Percentiles rank a stretch among this genome's conserved stretches.
These are phyloP conservation scores for Tolypocladium amazonense DNA, from an alignment of 2,329 filamentous ascomycete genomes.

Conservation along the genomic window DNA sequence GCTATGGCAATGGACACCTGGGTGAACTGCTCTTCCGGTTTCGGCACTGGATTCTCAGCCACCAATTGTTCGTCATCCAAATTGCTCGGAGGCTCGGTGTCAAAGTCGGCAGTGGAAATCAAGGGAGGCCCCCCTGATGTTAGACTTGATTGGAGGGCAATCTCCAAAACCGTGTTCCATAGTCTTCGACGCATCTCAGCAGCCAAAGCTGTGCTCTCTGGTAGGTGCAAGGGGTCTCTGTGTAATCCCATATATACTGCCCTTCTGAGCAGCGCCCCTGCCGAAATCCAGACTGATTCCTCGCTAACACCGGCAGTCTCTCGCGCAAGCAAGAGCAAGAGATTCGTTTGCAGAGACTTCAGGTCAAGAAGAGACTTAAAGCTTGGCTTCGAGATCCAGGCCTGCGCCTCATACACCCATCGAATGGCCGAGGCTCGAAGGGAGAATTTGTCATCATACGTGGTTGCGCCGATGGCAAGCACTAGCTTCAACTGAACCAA, in stretches of 20 bases:
- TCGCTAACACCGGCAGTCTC: constrained; percentile 24
- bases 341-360: constrained; percentile 33
- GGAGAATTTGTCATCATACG: constrained; percentile 38
- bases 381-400: constrained; percentile 41
- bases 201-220: constrained; percentile 21
- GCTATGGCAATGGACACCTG: constrained; percentile 27
- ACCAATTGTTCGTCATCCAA: constrained; percentile 38
- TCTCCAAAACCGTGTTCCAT: constrained; percentile 42
- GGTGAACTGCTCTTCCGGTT: constrained; percentile 22
- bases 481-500: constrained; percentile 47
- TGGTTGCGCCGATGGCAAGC: constrained; percentile 42
- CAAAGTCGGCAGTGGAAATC: constrained; percentile 32
- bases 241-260: constrained; percentile 42
- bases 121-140: constrained; percentile 34
- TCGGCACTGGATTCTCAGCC: constrained; percentile 16
- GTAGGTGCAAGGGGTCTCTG: constrained; percentile 31
- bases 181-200: constrained; percentile 38
- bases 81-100: constrained; percentile 33
- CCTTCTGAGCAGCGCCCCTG: constrained; percentile 30
- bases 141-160: constrained; percentile 26
- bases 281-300: constrained; percentile 37
- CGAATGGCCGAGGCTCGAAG: constrained; percentile 36
- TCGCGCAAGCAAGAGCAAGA: constrained; percentile 32
- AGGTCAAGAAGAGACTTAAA: constrained; percentile 41
- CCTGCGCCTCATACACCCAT: constrained; percentile 48